A percentile compares a stretch with the other conserved stretches of the same genome.
Conservation (phyloP, 495 filamentous ascomycete genomes). For the Neurospora intermedia region DNA sequence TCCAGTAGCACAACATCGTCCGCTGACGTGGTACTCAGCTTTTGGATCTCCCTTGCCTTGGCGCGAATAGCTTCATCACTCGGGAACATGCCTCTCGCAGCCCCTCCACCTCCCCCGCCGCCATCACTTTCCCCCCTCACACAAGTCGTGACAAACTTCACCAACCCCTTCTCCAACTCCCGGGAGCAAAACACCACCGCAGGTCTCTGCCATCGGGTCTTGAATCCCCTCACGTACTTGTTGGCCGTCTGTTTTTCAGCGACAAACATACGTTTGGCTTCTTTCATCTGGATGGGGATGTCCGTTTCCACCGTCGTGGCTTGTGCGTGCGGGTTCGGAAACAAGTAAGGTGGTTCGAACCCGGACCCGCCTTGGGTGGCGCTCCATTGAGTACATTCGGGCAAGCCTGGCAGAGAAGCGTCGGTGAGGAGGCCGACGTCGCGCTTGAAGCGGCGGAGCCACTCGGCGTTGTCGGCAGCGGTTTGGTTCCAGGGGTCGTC, state of each 20-base stretch:
- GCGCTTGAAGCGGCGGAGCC: slow-evolving; percentile 60
- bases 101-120: slow-evolving; percentile 9
- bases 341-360: slow-evolving; percentile 36
- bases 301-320: slow-evolving; percentile 1
- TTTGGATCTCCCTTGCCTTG: slow-evolving; percentile 33
- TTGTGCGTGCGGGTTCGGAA: slow-evolving; percentile 21
- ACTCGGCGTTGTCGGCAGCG: slow-evolving; percentile 60
- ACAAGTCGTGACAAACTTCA: slow-evolving; percentile 24
- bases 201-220: slow-evolving; percentile 26
- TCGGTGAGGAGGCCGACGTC: slow-evolving; percentile 44
- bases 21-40: slow-evolving; percentile 30
- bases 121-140: neutral
- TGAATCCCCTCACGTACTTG: slow-evolving; percentile 26
- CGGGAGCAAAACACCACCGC: slow-evolving; percentile 41
- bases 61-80: slow-evolving; percentile 27
- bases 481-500: slow-evolving; percentile 70
- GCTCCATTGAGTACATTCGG: slow-evolving; percentile 26
- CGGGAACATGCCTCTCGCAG: slow-evolving; percentile 19
- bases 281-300: slow-evolving; percentile 18
- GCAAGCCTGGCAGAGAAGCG: slow-evolving; percentile 34
- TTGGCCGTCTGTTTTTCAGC: slow-evolving; percentile 28
- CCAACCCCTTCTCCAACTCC: slow-evolving; percentile 38
- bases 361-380: slow-evolving; percentile 33
- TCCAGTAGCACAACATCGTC: slow-evolving; percentile 38
- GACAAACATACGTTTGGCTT: slow-evolving; percentile 25